Conservation (phyloP, 345 rosid species). For the Citrus medica region DNA sequence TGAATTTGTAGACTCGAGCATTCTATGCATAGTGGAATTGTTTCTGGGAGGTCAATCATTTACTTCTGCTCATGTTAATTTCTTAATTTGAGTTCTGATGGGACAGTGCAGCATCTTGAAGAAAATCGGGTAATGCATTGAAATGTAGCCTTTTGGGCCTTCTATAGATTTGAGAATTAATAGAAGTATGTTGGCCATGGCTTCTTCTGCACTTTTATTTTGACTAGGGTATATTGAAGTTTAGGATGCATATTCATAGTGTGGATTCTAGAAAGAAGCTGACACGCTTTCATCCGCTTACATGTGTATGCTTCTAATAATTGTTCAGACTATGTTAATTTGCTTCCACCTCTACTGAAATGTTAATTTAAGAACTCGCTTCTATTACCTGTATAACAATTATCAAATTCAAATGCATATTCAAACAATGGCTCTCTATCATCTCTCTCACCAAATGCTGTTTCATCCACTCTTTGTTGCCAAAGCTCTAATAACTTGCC, state of each 20-base stretch:
- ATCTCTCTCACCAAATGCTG: constrained; percentile 8
- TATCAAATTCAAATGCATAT: constrained; percentile 9
- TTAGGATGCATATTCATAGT: not conserved
- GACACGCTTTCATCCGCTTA: not conserved
- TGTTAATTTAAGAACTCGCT: not conserved
- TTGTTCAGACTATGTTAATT: not conserved
- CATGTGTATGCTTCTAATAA: not conserved
- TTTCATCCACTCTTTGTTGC: not conserved
- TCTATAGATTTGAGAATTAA: not conserved
- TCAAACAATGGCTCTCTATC: constrained; percentile 19
- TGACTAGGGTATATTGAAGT: not conserved
- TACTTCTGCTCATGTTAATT: not conserved
- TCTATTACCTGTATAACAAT: constrained; percentile 5
- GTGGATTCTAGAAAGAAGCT: not conserved
- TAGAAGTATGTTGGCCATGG: not conserved
- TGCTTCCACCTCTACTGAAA: not conserved
- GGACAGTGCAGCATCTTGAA: not conserved
- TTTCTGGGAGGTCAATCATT: not conserved
- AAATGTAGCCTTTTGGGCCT: constrained; percentile 9
- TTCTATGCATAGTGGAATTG: constrained; percentile 10
- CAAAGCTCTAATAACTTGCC: constrained; percentile 1
- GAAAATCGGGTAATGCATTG: constrained; percentile 1
- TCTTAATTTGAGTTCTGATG: not conserved
- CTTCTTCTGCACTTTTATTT: not conserved
- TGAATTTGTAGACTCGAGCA: constrained; percentile 8